Percentiles rank a stretch among this genome's conserved stretches.
phyloP scores from a whole-genome alignment of 192 early-diverging fungal species.

The Paraglomus occultum region DNA sequence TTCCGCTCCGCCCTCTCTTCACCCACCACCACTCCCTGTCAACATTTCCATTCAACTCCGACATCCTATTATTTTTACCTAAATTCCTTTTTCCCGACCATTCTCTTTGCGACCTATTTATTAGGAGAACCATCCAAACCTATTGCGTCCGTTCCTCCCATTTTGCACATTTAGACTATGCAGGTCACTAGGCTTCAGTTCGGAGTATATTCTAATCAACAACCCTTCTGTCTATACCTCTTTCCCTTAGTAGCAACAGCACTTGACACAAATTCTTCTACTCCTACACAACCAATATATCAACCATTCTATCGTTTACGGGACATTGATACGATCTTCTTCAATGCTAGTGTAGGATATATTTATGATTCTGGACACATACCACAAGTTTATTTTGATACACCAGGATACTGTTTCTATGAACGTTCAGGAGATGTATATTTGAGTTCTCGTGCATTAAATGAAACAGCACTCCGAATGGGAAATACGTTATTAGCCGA shows the following conservation, averaged over 20 bases:
- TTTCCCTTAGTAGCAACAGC: slow-evolving; percentile 24
- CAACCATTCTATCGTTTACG: slow-evolving; percentile 24
- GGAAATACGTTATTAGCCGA: slow-evolving; percentile 34
- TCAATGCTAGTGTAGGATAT: slow-evolving; percentile 7
- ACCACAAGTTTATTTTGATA: slow-evolving; percentile 29
- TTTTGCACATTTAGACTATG: slow-evolving; percentile 17
- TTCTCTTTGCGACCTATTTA: not conserved
- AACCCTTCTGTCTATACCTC: slow-evolving; percentile 29
- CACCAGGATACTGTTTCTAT: slow-evolving; percentile 25
- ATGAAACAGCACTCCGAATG: slow-evolving; percentile 28
- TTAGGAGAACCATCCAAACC: slow-evolving; percentile 11
- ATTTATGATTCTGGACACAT: slow-evolving; percentile 25
- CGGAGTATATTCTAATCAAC: slow-evolving; percentile 29
- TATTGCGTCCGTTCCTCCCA: slow-evolving; percentile 12
- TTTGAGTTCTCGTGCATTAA: slow-evolving; percentile 32
- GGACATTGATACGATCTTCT: slow-evolving; percentile 32
- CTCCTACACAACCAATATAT: slow-evolving; percentile 8
- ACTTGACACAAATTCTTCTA: slow-evolving; percentile 5
- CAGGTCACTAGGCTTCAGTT: slow-evolving; percentile 26
- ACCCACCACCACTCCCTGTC: not conserved
- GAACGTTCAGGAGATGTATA: slow-evolving; percentile 37
- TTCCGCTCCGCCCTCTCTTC: not conserved
- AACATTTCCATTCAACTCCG: not conserved
- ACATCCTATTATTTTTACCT: not conserved
- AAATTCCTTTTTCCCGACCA: not conserved